Evolutionary conservation across 306 rosid species (phyloP), one percentile per base, ranked within the genome.

Genomic region (Delonix regia): DNA sequence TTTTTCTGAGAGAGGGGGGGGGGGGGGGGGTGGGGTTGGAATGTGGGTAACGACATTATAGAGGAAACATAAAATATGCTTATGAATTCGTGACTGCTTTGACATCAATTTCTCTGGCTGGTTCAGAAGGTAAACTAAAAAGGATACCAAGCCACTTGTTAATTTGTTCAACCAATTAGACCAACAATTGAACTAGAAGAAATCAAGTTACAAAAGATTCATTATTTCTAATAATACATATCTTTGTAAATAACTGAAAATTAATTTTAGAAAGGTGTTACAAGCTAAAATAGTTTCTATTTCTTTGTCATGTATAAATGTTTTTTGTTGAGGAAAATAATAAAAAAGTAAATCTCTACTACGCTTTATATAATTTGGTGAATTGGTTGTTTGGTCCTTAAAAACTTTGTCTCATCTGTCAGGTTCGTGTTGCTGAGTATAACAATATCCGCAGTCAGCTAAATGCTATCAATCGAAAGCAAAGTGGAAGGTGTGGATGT

Each of bases 361-460:
- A 0, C 15, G 36, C 24, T 21, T 61, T 62, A 19, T 28, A 19
- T 3, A 12, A 6, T 34, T 24, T 24, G 3, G 19, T 71, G 21
- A 80, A 42, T 56, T 42, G 28, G 15, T 49, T 60, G 12, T 70
- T 38, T 57, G 18, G 52, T 5, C 65, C 49, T 65, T 74, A 57
- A 57, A 21, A 69, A 19, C 25, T 73, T 30, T 75, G 22, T 33
- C 27, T 78, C 76, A 53, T 21, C 16, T 85, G 67, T 44, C 80
- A 90, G 96, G 91, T 92, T 80, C 96, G 97, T 7, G 89, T 89
- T 53, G 84, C 96, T 69, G 97, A 92, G 88, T 90, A 89, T 76
- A 90, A 82, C 83, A 92, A 87, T 51, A 83, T 92, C 79, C 88
- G 97, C 55, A 87, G 96, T 83, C 94, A 88, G 80, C 89, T 92